Evolutionary conservation across 805 yeast genomes (phyloP).

Genomic region (Candida silvicultrix): DNA sequence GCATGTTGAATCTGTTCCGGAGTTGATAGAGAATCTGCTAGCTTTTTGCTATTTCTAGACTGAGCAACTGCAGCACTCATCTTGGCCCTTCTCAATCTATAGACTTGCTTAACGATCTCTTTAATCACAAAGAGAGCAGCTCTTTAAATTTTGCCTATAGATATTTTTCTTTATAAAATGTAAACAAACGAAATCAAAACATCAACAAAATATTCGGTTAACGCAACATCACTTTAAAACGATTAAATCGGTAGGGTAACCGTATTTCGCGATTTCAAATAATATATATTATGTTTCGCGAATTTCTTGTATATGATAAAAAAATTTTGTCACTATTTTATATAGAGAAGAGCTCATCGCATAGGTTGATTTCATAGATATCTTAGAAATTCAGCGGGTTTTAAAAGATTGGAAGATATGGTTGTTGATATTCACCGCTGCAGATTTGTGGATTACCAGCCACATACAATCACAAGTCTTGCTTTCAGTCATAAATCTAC

Average conservation of each 20-base stretch:
- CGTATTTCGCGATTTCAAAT: neutral
- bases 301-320: neutral
- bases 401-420: neutral
- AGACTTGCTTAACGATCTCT: too few relatives aligned
- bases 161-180: too few relatives aligned
- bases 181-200: neutral
- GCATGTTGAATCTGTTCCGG: constrained; percentile 37
- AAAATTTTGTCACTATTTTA: neutral
- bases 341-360: constrained; percentile 7
- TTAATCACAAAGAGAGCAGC: too few relatives aligned
- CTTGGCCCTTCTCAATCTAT: too few relatives aligned
- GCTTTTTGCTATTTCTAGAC: constrained; percentile 6
- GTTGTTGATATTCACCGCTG: constrained; percentile 61
- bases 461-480: constrained; percentile 76
- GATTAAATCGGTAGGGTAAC: too few relatives aligned
- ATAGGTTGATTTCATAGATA: neutral
- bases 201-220: neutral
- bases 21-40: constrained; percentile 15
- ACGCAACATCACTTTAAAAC: neutral
- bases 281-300: neutral
- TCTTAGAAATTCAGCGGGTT: neutral
- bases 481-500: constrained; percentile 65
- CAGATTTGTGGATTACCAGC: constrained; percentile 82
- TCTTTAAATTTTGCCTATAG: too few relatives aligned
- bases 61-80: constrained; percentile 8